Evolutionary conservation across 1,284 basidiomycete species (phyloP).

Genomic region (Cryptococcus sp.): DNA sequence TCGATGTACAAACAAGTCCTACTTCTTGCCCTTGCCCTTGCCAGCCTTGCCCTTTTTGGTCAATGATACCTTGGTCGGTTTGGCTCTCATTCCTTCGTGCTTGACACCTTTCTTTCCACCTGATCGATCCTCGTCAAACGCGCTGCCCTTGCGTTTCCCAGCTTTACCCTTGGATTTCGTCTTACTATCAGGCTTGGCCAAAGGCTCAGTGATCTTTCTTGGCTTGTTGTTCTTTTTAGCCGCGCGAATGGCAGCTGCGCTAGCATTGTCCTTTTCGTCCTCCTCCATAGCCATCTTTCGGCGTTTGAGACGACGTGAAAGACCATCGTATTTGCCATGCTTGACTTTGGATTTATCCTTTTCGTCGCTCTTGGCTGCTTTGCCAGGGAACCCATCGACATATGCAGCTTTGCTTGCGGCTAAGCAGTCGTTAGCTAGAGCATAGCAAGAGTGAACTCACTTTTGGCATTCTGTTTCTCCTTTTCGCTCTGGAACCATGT

Average conservation of each 20-base stretch:
- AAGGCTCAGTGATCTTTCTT: constrained; percentile 55
- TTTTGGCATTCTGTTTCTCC: constrained; percentile 78
- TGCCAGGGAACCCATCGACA: constrained; percentile 58
- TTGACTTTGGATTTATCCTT: constrained; percentile 57
- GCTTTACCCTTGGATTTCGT: constrained; percentile 16
- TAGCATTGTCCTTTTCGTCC: constrained; percentile 62
- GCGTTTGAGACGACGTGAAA: constrained; percentile 79
- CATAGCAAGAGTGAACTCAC: constrained; percentile 55
- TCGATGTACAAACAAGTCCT: constrained; percentile 3
- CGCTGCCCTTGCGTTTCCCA: constrained; percentile 4
- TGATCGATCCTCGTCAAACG: constrained; percentile 33
- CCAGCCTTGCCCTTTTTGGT: constrained; percentile 41
- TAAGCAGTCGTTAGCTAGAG: constrained; percentile 39
- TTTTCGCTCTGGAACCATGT: constrained; percentile 96
- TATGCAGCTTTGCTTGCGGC: constrained; percentile 73
- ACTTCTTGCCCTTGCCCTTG: constrained; percentile 31
- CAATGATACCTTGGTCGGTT: constrained; percentile 42
- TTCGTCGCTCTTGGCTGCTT: constrained; percentile 40
- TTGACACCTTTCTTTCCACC: constrained; percentile 15
- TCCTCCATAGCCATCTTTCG: constrained; percentile 81
- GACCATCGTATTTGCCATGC: constrained; percentile 77
- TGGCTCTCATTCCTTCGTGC: constrained; percentile 50
- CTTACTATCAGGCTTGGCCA: constrained; percentile 19
- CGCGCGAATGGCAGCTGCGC: constrained; percentile 74
- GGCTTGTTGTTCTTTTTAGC: constrained; percentile 76